Evolutionary conservation across 495 filamentous ascomycete species (phyloP), one percentile per base, ranked within the genome.

Genomic region (Chaetomidium leptoderma): DNA sequence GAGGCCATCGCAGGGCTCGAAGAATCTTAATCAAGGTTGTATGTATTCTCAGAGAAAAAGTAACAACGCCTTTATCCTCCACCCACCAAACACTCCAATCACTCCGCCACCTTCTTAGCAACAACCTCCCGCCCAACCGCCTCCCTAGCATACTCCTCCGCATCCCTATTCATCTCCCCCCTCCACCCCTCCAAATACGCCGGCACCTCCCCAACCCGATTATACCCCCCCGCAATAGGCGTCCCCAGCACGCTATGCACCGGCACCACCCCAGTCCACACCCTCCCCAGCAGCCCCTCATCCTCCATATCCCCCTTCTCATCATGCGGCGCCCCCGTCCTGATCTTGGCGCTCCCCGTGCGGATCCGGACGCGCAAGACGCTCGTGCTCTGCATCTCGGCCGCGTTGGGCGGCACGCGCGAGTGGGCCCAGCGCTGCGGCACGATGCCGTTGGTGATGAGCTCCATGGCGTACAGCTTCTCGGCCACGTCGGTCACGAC

Each of bases 261-360:
- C 2, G 91, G 91, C 19, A 96, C 78, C n/a, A 95, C 90, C 0
- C 91, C 91, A 0, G 86, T 87, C 91, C 90, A 95, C 8, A 87
- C 83, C 33, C 75, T 74, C 9, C 70, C 72, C 13, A 76, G 75
- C 24, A 95, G 51, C 17, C 81, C 82, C n/a, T 76, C 76, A 47
- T 86, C 77, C 32, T 80, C 78, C 49, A 76, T 65, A 68, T 96
- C 92, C 47, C 78, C 84, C 54, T 71, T 79, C 47, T 90, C 87
- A 64, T 96, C 92, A 6, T 77, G 75, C 0, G 90, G 85, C 39
- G 72, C 74, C 0, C 90, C 91, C 16, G 74, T 75, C 4, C 90
- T 75, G 33, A 91, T 74, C 81, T 97, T 96, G 13, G 86, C 90
- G 66, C 86, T 90, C 2, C 88, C 92, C 60, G 82, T 81, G 23